Conservation (phyloP, 208 protist species). For the Perkinsela sp. region DNA sequence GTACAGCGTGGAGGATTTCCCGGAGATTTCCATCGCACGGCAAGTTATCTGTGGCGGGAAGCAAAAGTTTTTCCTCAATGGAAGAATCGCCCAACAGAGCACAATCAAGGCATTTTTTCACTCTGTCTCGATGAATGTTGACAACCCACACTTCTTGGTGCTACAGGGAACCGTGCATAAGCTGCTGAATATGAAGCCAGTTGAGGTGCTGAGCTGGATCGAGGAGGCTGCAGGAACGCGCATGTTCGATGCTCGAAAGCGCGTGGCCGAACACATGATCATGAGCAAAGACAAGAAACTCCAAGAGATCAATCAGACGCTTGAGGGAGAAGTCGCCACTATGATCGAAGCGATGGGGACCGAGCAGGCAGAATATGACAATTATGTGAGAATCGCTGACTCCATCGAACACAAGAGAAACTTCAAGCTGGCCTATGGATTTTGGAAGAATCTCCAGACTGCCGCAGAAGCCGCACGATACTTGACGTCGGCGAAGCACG, state of each 20-base stretch:
- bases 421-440: constrained; percentile 37
- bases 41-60: constrained; percentile 78
- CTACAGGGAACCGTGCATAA: constrained; percentile 98
- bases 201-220: constrained; percentile 90
- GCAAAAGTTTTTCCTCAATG: constrained; percentile 99
- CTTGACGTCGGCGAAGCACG: neutral
- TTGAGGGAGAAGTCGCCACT: constrained; percentile 42
- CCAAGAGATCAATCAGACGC: constrained; percentile 78
- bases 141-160: constrained; percentile 99
- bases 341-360: constrained; percentile 48
- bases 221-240: constrained; percentile 97
- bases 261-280: constrained; percentile 77
- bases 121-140: constrained; percentile 97
- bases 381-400: constrained; percentile 22
- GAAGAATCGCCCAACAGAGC: constrained; percentile 71
- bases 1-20: constrained; percentile 80
- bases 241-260: constrained; percentile 95
- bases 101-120: constrained; percentile 96
- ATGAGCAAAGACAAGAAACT: constrained; percentile 95
- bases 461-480: neutral
- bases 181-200: constrained; percentile 98
- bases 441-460: constrained; percentile 7
- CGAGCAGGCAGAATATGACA: constrained; percentile 53
- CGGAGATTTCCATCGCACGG: constrained; percentile 85
- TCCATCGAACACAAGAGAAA: constrained; percentile 26